Conservation (phyloP, 225 moss, liverwort and hornwort genomes). For the Physcomitrellopsis africana region DNA sequence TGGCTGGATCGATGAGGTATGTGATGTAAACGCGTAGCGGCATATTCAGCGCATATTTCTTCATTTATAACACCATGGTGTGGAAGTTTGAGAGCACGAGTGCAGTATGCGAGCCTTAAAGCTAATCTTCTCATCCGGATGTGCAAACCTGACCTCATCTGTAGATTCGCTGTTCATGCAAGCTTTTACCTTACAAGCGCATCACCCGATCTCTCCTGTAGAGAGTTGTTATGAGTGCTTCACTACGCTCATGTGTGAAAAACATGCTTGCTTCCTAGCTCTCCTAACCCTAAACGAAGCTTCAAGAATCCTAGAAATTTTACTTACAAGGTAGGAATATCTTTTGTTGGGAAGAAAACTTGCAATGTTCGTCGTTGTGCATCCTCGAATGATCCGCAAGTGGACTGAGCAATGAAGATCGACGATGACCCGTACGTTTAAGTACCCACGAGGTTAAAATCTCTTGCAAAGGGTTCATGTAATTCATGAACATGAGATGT, state of each 20-base stretch:
- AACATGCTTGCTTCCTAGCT: slow-evolving; percentile 7
- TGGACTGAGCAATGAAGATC: background rate
- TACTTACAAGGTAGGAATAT: background rate
- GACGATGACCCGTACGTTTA: background rate
- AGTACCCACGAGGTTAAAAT: too few species aligned
- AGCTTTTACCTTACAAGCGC: too few species aligned
- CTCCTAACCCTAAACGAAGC: background rate
- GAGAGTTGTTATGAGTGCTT: background rate
- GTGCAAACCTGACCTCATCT: background rate
- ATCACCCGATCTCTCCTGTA: too few species aligned
- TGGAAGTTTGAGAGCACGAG: background rate
- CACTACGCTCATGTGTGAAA: slow-evolving; percentile 1
- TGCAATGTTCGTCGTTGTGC: background rate
- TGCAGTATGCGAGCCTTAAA: background rate
- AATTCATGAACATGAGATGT: background rate
- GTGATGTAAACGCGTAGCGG: background rate
- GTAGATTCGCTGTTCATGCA: too few species aligned
- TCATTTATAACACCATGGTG: slow-evolving; percentile 3
- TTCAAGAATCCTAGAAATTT: background rate
- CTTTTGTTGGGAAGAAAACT: background rate
- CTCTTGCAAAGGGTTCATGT: too few species aligned
- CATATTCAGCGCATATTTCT: background rate
- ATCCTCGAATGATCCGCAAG: background rate
- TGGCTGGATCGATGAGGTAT: slow-evolving; percentile 3
- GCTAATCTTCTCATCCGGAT: background rate